A percentile compares a stretch with the other conserved stretches of the same genome.
Conservation (phyloP, 169 alveolate species). For the Plasmodium vinckei region DNA sequence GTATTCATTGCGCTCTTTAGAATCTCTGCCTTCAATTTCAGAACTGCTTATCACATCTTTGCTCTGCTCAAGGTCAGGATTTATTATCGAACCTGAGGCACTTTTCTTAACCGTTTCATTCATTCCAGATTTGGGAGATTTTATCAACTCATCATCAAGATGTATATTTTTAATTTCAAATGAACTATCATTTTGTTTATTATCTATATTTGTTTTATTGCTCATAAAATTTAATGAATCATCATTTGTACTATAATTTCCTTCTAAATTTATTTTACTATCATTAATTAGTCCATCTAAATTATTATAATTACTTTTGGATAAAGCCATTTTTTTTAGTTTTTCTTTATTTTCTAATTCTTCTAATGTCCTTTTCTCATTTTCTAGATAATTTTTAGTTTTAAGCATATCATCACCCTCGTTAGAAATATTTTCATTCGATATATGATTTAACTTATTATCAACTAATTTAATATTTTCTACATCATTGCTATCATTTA, state of each 20-base stretch:
- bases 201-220: not conserved
- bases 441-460: not conserved
- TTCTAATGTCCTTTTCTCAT: constrained; percentile 58
- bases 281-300: constrained; percentile 29
- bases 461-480: not conserved
- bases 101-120: too few relatives aligned
- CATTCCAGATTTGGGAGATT: too few relatives aligned
- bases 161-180: constrained; percentile 50
- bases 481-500: not conserved
- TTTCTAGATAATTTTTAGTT: constrained; percentile 38
- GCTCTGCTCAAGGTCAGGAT: too few relatives aligned
- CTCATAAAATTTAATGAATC: not conserved
- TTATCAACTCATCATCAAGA: constrained; percentile 5
- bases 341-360: constrained; percentile 22
- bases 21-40: too few relatives aligned
- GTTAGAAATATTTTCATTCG: not conserved
- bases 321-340: not conserved
- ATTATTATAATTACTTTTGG: not conserved
- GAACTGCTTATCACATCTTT: too few relatives aligned
- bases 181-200: constrained; percentile 1
- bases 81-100: too few relatives aligned
- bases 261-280: constrained; percentile 3
- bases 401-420: constrained; percentile 16
- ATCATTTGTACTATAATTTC: constrained; percentile 6
- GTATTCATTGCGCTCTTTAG: too few relatives aligned